These are phyloP conservation scores for Geosmithia flava DNA, from an alignment of 2,329 filamentous ascomycete species.

Conservation along the genomic window DNA sequence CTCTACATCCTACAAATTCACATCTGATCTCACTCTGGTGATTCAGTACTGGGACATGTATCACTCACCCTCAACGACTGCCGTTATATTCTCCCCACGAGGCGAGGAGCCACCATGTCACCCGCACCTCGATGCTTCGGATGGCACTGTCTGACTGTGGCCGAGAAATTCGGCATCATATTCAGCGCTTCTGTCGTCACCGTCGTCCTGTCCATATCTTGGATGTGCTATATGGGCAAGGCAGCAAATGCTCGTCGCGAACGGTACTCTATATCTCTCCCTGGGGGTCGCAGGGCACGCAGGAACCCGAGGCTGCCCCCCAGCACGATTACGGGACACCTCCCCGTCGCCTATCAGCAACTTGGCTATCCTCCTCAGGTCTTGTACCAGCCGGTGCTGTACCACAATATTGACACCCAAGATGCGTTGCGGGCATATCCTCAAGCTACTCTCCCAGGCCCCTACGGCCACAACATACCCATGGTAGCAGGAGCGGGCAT, in stretches of 20 bases:
- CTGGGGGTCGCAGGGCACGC: slow-evolving; percentile 5
- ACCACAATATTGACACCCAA: slow-evolving; percentile 1
- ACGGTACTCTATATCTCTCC: slow-evolving; percentile 2
- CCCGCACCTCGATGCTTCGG: slow-evolving; percentile 11
- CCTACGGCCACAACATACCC: background rate
- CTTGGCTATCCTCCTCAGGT: slow-evolving; percentile 3
- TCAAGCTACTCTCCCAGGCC: background rate
- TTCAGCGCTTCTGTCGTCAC: slow-evolving; percentile 18
- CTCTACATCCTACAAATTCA: too few relatives aligned
- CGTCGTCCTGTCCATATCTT: slow-evolving; percentile 14
- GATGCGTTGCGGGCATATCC: background rate
- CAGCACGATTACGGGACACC: slow-evolving; percentile 4
- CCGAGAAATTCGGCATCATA: slow-evolving; percentile 25
- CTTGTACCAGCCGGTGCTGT: slow-evolving; percentile 8
- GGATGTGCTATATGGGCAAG: slow-evolving; percentile 21
- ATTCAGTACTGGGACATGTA: too few relatives aligned
- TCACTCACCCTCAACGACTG: too few relatives aligned
- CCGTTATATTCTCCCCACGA: too few relatives aligned
- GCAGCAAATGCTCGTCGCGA: slow-evolving; percentile 4
- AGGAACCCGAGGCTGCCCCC: slow-evolving; percentile 1
- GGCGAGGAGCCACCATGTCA: too few relatives aligned
- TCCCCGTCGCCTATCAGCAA: slow-evolving; percentile 7
- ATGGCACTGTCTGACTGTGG: slow-evolving; percentile 25
- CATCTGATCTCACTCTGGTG: too few relatives aligned
- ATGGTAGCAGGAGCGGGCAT: background rate